Percentiles rank a stretch among this genome's conserved stretches.
Conservation (phyloP, 2,329 filamentous ascomycete genomes). For the Trichoderma koningiopsis region DNA sequence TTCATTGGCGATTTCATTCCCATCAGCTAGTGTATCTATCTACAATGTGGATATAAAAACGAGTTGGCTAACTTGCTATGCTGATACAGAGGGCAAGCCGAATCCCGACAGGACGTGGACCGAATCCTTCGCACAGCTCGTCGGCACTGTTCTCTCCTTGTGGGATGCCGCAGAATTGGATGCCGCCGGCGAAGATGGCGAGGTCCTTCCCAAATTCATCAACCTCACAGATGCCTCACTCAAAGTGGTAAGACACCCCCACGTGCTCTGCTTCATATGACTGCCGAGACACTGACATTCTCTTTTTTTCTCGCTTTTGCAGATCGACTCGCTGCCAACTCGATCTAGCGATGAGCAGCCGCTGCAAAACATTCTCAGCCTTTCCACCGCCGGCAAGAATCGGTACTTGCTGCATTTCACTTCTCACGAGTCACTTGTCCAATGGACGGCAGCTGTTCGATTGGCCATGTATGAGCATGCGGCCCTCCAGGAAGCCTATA, state of each 20-base stretch:
- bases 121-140: conserved; percentile 95
- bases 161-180: conserved; percentile 96
- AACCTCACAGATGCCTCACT: conserved; percentile 97
- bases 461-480: conserved; percentile 94
- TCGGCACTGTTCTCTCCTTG: conserved; percentile 89
- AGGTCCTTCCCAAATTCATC: conserved; percentile 89
- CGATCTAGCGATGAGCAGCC: conserved; percentile 74
- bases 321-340: conserved; percentile 90
- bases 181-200: conserved; percentile 78
- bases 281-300: conserved; percentile 22
- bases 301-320: not conserved
- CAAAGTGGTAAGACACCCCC: conserved; percentile 73
- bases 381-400: conserved; percentile 94
- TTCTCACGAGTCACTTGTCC: conserved; percentile 85
- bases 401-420: conserved; percentile 96
- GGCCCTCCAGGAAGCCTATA: conserved; percentile 93
- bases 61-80: conserved; percentile 15
- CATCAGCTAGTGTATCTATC: not conserved
- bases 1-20: not conserved
- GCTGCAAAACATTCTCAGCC: conserved; percentile 90
- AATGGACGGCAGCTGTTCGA: conserved; percentile 94
- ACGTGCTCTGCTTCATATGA: conserved; percentile 1
- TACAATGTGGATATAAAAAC: not conserved
- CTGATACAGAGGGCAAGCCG: conserved; percentile 72
- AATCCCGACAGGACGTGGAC: conserved; percentile 88